phyloP scores from a whole-genome alignment of 23 red algal genomes.

The Gracilaria domingensis region DNA sequence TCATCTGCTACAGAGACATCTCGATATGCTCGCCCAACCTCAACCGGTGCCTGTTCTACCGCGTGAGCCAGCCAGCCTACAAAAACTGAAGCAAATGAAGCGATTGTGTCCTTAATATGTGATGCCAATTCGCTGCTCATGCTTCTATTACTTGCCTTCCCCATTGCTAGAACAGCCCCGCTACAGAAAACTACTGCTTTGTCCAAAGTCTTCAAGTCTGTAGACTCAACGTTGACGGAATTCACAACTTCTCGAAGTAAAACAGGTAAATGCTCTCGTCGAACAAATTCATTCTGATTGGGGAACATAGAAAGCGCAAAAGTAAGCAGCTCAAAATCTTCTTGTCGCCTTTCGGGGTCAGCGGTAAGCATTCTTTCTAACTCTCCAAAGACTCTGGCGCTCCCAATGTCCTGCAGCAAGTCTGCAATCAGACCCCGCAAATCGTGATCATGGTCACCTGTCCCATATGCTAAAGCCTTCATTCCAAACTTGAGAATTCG shows the following conservation, averaged over 20 bases:
- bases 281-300: constrained; percentile 49
- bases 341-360: constrained; percentile 36
- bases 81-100: constrained; percentile 71
- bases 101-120: constrained; percentile 42
- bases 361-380: constrained; percentile 60
- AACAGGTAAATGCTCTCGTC: constrained; percentile 56
- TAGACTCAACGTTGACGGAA: constrained; percentile 46
- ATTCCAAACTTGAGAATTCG: constrained; percentile 68
- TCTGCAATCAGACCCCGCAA: constrained; percentile 48
- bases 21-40: constrained; percentile 46
- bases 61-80: constrained; percentile 70
- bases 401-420: constrained; percentile 59
- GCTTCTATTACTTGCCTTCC: neutral
- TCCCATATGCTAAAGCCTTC: neutral
- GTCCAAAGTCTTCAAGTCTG: constrained; percentile 47
- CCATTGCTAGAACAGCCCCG: constrained; percentile 48
- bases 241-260: constrained; percentile 60
- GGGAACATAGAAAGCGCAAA: constrained; percentile 72
- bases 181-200: constrained; percentile 69
- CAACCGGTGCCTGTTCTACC: constrained; percentile 53
- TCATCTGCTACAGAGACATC: constrained; percentile 62
- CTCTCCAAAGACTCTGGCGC: constrained; percentile 62
- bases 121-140: constrained; percentile 14
- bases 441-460: constrained; percentile 47
- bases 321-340: constrained; percentile 71